Conservation (phyloP, 2,329 filamentous ascomycete species). For the Colletotrichum cereale region DNA sequence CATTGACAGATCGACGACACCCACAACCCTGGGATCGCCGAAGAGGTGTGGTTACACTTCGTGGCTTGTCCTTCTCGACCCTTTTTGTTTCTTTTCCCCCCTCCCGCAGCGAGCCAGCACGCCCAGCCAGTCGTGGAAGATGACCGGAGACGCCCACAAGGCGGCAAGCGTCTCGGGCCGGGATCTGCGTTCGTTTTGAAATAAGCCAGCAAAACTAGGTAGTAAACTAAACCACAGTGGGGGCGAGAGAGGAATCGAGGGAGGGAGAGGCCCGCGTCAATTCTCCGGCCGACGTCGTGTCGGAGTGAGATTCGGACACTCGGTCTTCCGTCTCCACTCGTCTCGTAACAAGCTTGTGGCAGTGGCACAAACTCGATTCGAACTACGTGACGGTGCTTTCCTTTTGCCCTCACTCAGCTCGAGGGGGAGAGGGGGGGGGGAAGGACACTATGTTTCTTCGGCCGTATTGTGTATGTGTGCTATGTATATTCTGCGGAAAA, state of each 20-base stretch:
- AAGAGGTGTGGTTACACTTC: neutral
- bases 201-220: too few relatives aligned
- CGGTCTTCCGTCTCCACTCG: neutral
- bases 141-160: neutral
- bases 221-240: neutral
- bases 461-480: too few relatives aligned
- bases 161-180: neutral
- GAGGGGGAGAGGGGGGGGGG: neutral
- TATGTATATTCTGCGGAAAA: constrained; percentile 10
- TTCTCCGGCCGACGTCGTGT: neutral
- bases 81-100: neutral
- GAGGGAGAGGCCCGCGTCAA: neutral
- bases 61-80: neutral
- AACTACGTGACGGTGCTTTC: neutral
- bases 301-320: neutral
- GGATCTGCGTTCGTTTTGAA: neutral
- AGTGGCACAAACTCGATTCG: constrained; percentile 9
- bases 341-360: neutral
- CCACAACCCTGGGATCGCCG: neutral
- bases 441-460: neutral
- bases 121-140: neutral
- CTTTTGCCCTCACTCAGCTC: neutral
- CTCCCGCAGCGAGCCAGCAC: too few relatives aligned
- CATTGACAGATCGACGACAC: neutral
- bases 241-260: too few relatives aligned